Evolutionary conservation across 257 asterid genomes (phyloP).

Genomic region (Petunia secreta): DNA sequence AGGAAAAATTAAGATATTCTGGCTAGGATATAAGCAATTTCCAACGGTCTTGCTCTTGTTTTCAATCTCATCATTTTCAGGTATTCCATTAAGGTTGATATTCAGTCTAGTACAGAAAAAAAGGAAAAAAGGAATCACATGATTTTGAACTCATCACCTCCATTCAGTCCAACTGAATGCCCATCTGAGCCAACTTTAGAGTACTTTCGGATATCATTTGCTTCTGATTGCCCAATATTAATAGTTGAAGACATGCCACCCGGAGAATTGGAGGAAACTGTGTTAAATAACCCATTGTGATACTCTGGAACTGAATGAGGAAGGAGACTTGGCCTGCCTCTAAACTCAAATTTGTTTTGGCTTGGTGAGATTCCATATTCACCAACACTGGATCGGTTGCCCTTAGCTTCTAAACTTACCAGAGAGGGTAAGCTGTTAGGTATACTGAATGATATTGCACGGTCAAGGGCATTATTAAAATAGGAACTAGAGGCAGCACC

Average conservation of each 20-base stretch:
- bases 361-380: slow-evolving; percentile 57
- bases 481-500: slow-evolving; percentile 53
- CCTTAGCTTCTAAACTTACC: slow-evolving; percentile 54
- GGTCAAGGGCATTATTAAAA: slow-evolving; percentile 58
- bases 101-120: not conserved
- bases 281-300: slow-evolving; percentile 67
- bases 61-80: not conserved
- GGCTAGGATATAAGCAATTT: slow-evolving; percentile 17
- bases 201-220: slow-evolving; percentile 63
- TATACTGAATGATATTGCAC: slow-evolving; percentile 64
- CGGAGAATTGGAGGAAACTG: slow-evolving; percentile 67
- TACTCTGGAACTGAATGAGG: slow-evolving; percentile 86
- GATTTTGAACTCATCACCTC: slow-evolving; percentile 42
- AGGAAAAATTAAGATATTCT: not conserved
- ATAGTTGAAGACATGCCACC: slow-evolving; percentile 62
- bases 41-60: not conserved
- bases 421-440: slow-evolving; percentile 50
- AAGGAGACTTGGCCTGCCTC: slow-evolving; percentile 56
- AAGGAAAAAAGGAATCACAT: too few species aligned
- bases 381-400: slow-evolving; percentile 51
- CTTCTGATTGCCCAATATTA: slow-evolving; percentile 54
- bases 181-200: slow-evolving; percentile 61
- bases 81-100: not conserved
- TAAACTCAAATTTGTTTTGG: slow-evolving; percentile 64
- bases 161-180: slow-evolving; percentile 66